These are phyloP conservation scores for Ophiostoma quercus DNA, from an alignment of 2,329 filamentous ascomycete genomes.

Conservation along the genomic window DNA sequence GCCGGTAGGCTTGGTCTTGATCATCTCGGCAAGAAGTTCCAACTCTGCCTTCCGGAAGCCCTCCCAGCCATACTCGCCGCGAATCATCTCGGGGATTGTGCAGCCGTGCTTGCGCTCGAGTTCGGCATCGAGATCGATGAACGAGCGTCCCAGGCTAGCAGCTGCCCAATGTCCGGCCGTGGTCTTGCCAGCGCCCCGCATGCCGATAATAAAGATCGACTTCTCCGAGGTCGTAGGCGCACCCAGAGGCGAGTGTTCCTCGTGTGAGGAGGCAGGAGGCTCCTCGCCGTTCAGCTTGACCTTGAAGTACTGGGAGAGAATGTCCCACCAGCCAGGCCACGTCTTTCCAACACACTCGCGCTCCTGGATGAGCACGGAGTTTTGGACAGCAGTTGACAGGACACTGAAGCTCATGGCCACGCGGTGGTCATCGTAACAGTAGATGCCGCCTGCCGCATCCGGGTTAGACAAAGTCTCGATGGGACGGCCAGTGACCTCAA, in stretches of 20 bases:
- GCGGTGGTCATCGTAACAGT: conserved; percentile 95
- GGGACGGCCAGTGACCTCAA: conserved; percentile 59
- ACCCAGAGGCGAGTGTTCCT: conserved; percentile 28
- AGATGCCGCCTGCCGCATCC: conserved; percentile 54
- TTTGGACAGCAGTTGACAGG: conserved; percentile 64
- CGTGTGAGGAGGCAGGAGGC: conserved; percentile 28
- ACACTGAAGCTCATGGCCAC: conserved; percentile 99
- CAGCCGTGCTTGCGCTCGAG: conserved; percentile 68
- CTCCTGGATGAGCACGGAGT: conserved; percentile 73
- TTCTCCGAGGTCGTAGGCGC: conserved; percentile 37
- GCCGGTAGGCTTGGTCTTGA: conserved; percentile 67
- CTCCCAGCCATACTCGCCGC: conserved; percentile 69
- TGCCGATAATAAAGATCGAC: conserved; percentile 91
- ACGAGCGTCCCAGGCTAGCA: conserved; percentile 65
- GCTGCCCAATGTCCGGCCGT: conserved; percentile 86
- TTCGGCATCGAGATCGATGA: conserved; percentile 83
- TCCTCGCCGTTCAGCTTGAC: conserved; percentile 74
- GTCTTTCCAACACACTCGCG: conserved; percentile 94
- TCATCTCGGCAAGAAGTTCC: conserved; percentile 63
- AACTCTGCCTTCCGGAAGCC: conserved; percentile 79
- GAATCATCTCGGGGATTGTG: conserved; percentile 82
- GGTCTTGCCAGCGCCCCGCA: conserved; percentile 95
- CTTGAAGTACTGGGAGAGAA: conserved; percentile 70
- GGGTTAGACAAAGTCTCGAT: conserved; percentile 49
- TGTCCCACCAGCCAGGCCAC: conserved; percentile 99